Evolutionary conservation across 768 basidiomycete species (phyloP), one percentile per base, ranked within the genome.

Genomic region (Mycena filopes): DNA sequence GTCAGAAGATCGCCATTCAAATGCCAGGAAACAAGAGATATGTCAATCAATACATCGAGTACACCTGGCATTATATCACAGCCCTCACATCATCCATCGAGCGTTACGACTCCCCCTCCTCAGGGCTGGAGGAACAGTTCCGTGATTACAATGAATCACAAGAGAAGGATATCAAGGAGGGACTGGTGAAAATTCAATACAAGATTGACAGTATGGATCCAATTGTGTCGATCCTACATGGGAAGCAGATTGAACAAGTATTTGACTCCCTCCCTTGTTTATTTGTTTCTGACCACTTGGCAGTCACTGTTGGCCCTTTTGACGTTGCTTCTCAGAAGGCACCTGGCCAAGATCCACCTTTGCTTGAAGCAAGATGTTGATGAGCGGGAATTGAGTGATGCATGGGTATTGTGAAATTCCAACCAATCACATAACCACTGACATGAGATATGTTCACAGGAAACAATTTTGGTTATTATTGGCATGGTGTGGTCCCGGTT

Each of bases 1-100:
- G 38, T 6, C 3, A n/a, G 1, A n/a, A 64, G 53, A 56, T 68
- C 20, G 36, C 26, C 13, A 41, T 43, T 1, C 12, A 41, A 2
- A 60, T 60, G 49, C 49, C 59, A 20, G 41, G 49, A 70, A 75
- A 60, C 29, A 60, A 70, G 63, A 53, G 73, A 71, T 33, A 33
- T 21, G 8, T 60, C 42, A 60, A 60, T 29, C 8, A 43, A 18
- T 60, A 60, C 42, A 43, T 60, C 5, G 28, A 33, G 3, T 49
- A 12, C 3, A 33, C 29, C 8, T 60, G 49, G 59, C 48, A 12
- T 1, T 6, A n/a, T 16, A 41, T 60, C 29, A 45, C 20, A 3
- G 21, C 18, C 12, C 21, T 60, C 28, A 45, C 38, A 16, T 25
- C 21, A 13, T 10, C 16, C n/a, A 26, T 59, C 16, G 57, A 59